Evolutionary conservation across 1,139 yeast genomes (phyloP), one percentile per base, ranked within the genome.

Genomic region (Blastobotrys raffinosifermentans): DNA sequence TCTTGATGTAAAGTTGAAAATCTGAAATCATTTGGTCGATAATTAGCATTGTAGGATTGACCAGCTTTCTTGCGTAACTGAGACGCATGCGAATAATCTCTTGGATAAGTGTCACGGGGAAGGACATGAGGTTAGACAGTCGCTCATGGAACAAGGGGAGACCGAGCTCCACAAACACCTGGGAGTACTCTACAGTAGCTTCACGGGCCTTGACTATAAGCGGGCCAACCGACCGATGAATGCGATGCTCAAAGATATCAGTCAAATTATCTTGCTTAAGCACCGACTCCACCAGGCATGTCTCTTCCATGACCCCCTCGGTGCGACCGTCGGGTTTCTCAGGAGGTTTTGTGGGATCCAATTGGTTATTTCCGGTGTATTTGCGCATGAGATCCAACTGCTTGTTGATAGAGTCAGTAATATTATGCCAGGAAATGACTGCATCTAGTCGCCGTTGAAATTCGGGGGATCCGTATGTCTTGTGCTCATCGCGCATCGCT

Each of bases 21-120:
- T 87, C 96, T 33, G 79, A 91, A 47, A 91, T 75, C 75, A 86
- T 83, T 61, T 89, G 96, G 59, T 91, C 97, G 48, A 91, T 85
- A 80, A 89, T 85, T 89, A 87, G 83, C 75, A 87, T 76, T 0
- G 97, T 87, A 1, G 96, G 96, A 50, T 84, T 84, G 39, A 75
- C 77, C 40, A 89, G 64, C 51, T 82, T 81, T 58, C 74, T 72
- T 3, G 97, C 95, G 55, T 86, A 87, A 2, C 73, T 68, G 37
- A 91, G 69, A 47, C 97, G 71, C 31, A 85, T 74, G 32, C 73
- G 74, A 34, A 89, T 81, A 35, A 86, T 75, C 53, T 86, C 96
- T 54, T 81, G 83, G 47, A 89, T 80, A 37, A 91, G 67, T 46
- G 76, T 77, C 55, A 87, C 71, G 1, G 97, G 96, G 43, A 91